phyloP scores from a whole-genome alignment of 116 monocot species.

The Posidonia oceanica region DNA sequence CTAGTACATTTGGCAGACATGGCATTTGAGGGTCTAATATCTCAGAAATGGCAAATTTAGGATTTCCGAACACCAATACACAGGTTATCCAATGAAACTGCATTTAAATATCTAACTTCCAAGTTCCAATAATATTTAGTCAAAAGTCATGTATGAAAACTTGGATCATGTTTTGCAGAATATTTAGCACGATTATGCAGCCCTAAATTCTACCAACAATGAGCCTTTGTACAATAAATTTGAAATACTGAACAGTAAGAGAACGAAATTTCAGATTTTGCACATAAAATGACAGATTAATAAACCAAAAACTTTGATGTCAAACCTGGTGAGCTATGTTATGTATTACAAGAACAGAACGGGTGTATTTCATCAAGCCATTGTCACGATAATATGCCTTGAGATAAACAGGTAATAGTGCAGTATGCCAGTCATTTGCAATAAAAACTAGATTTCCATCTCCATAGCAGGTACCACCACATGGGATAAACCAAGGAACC shows the following conservation, averaged over 20 bases:
- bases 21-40: too few species aligned
- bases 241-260: neutral
- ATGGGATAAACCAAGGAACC: constrained; percentile 78
- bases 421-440: constrained; percentile 90
- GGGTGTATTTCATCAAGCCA: constrained; percentile 64
- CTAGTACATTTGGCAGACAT: too few species aligned
- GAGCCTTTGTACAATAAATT: too few species aligned
- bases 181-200: too few species aligned
- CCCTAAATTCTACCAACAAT: too few species aligned
- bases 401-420: constrained; percentile 82
- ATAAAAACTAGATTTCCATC: constrained; percentile 82
- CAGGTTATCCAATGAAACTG: too few species aligned
- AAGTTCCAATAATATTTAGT: too few species aligned
- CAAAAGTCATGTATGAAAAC: too few species aligned
- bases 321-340: constrained; percentile 88
- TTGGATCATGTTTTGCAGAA: too few species aligned
- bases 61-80: too few species aligned
- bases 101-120: too few species aligned
- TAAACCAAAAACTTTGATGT: neutral
- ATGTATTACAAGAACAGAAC: constrained; percentile 75
- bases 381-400: constrained; percentile 87
- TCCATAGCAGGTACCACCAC: constrained; percentile 71
- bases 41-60: too few species aligned
- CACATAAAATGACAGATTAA: neutral
- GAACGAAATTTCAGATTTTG: neutral